These are phyloP conservation scores for Trichothecium sympodiale DNA, from an alignment of 2,329 filamentous ascomycete species.

Conservation along the genomic window DNA sequence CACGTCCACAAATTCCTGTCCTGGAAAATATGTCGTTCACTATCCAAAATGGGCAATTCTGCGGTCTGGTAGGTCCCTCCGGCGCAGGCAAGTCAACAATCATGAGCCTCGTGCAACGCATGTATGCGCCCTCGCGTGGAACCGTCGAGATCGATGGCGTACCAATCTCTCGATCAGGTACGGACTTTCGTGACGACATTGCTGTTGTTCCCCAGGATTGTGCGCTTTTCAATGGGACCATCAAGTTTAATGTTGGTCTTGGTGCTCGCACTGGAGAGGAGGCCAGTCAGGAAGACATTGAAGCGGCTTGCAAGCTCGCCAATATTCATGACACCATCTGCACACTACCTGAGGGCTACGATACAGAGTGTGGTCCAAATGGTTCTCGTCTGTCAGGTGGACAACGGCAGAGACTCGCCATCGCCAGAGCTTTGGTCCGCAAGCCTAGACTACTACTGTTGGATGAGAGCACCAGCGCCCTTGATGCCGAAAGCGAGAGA, in stretches of 20 bases:
- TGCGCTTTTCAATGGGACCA: slow-evolving; percentile 44
- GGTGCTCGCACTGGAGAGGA: slow-evolving; percentile 42
- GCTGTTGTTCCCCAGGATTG: slow-evolving; percentile 47
- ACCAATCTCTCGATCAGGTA: slow-evolving; percentile 30
- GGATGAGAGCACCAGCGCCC: slow-evolving; percentile 70
- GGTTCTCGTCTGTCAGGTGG: slow-evolving; percentile 67
- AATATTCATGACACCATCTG: slow-evolving; percentile 61
- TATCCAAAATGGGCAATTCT: slow-evolving; percentile 48
- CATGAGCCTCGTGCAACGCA: slow-evolving; percentile 41
- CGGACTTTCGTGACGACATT: slow-evolving; percentile 38
- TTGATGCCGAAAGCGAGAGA: slow-evolving; percentile 60
- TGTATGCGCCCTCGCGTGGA: slow-evolving; percentile 33
- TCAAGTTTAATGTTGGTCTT: slow-evolving; percentile 44
- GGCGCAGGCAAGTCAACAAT: slow-evolving; percentile 59
- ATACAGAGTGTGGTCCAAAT: slow-evolving; percentile 59
- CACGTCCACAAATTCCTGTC: slow-evolving; percentile 45
- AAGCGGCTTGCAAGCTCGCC: slow-evolving; percentile 54
- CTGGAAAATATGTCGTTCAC: slow-evolving; percentile 44
- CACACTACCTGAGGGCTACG: slow-evolving; percentile 51
- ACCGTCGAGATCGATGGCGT: slow-evolving; percentile 31
- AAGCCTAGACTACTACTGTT: slow-evolving; percentile 63
- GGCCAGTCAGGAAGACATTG: slow-evolving; percentile 48
- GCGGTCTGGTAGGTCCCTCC: slow-evolving; percentile 53
- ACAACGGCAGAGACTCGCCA: slow-evolving; percentile 67
- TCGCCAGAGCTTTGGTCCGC: slow-evolving; percentile 65